Evolutionary conservation across 345 rosid genomes (phyloP), one percentile per base, ranked within the genome.

Genomic region (Bruguiera parviflora): DNA sequence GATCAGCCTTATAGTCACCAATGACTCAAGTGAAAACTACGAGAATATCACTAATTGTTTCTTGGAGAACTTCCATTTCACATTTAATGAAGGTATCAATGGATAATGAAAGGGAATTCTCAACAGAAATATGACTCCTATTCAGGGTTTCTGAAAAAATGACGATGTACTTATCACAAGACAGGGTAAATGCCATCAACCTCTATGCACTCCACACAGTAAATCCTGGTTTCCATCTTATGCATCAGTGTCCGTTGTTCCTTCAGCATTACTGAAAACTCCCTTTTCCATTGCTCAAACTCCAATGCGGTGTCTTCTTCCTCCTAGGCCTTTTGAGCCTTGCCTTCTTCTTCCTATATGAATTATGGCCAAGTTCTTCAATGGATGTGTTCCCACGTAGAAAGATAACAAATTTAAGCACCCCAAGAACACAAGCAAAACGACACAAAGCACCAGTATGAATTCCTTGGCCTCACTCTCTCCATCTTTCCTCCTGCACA

Each of bases 231-330:
- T 85, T 75, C 88, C 97, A 75, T 80, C 93, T 71, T 88, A 85
- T 49, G 77, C 66, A 68, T 88, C 93, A 16, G 71, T 84, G 81
- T 89, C 93, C 16, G 86, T 86, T 33, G 93, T 84, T 72, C 97
- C 97, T 86, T 94, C 96, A 75, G 88, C 95, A 69, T 91, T 67
- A 94, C 79, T 55, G 98, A 94, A 75, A 94, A 88, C 65, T 77
- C 96, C 66, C 92, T 92, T 84, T 86, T 89, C 98, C 98, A 94
- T 78, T 89, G 87, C 46, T 91, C 95, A 72, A 94, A 91, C 49
- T 91, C 98, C 62, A 89, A 68, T 22, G 97, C 90, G 71, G 92
- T 92, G 27, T 87, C 89, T 84, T 94, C 97, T 83, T 94, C 97
- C 84, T 91, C 92, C 63, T 69, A 84, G 74, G 89, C 95, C 72